Evolutionary conservation across 768 basidiomycete genomes (phyloP), one percentile per base, ranked within the genome.

Genomic region (Macrolepiota albuminosa): DNA sequence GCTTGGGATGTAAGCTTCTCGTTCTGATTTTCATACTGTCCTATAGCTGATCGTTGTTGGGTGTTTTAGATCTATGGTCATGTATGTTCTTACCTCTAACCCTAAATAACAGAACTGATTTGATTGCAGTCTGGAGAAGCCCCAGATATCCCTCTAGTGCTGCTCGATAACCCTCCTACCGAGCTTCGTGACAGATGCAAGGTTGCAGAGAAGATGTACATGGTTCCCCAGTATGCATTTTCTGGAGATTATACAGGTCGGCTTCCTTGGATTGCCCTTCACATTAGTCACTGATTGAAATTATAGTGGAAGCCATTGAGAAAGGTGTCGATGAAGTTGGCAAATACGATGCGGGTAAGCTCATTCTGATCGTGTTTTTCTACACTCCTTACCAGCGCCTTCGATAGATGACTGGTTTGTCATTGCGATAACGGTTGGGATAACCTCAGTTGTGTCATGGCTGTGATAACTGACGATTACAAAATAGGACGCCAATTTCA

Each of bases 181-280:
- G 82, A 84, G 48, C 69, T 84, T n/a, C 76, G 77, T 47, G 83
- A 86, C 31, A 75, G 85, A 13, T 86, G 84, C 84, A 87, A 85
- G 63, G 79, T 87, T 6, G 76, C 81, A 0, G 84, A 88, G 70
- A 88, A 87, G 72, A 88, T 88, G 87, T 71, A 74, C 33, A 79
- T 86, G 77, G 73, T 85, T 40, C 83, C 85, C 3, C 85, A 88
- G 64, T 88, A 88, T 61, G 81, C 85, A 0, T 88, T 86, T 58
- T 81, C 86, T 6, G 86, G 86, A 5, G 86, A 88, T 63, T 83
- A 80, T 63, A 87, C 86, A 18, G 79, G 85, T 84, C 40, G 31
- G 75, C 53, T 11, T 37, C 53, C 45, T 16, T 47, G 5, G 31
- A 52, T 21, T 52, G 16, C 46, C 18, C 33, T 29, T 31, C 33